Base-by-base conservation (phyloP, 805 yeast genomes). In the Peterozyma toletana region DNA sequence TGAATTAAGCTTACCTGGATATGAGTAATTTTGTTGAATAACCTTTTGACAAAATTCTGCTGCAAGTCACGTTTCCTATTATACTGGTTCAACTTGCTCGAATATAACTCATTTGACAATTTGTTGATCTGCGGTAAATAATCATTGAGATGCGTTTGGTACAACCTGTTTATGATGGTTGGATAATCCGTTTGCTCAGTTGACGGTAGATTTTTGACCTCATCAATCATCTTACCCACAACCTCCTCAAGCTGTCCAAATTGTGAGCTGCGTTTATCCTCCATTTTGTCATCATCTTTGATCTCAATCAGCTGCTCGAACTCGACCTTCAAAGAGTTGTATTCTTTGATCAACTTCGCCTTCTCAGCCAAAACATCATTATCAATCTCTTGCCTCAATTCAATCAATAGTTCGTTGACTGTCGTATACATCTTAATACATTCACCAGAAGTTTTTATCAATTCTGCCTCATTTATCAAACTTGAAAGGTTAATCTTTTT, bases 261-360 rank as follows among this genome's bases (percentile, higher is more conserved):
- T 14, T 18, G 33, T 6, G 41, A 38, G 14, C 9, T 30, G 14
- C 33, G 14, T 14, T 33, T 11, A 34, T 34, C 41, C 9, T 47
- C 47, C 35, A 54, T 42, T 21, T 37, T 35, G 10, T 1, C 21
- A 30, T 27, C 29, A 16, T 40, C 39, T 11, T 11, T 13, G 6
- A 13, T 27, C 17, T 21, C 39, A 7, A 21, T 30, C 3, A 6
- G 14, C 13, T 14, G 17, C 11, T 41, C 21, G 11, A 37, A 50
- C 42, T 69, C 70, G 11, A 63, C 55, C 33, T 75, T 61, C 35
- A 70, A 61, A 2, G 44, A 13, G 44, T 74, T 77, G 31, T 77
- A 68, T 11, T 62, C 63, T 31, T 54, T 53, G 16, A 71, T 72
- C 5, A 79, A 60, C 0, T 40, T 45, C 2, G 63, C 43, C 39